These are phyloP conservation scores for Desmodesmus armatus DNA, from an alignment of 139 green algal genomes.

Conservation along the genomic window DNA sequence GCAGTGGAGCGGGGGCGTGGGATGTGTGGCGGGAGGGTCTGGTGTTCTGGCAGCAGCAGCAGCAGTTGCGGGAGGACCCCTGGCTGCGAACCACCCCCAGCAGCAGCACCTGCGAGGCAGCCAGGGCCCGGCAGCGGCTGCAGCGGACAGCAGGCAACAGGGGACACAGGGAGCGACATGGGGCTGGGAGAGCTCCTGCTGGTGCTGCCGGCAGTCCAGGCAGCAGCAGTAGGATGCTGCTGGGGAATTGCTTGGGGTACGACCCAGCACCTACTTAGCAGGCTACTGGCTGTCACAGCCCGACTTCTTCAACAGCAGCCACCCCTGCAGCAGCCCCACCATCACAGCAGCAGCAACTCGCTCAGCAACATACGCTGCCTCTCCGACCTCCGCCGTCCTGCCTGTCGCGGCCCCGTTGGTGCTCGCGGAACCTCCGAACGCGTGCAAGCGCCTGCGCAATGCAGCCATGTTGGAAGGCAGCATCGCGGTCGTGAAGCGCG, in stretches of 20 bases:
- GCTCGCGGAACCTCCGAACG: slow-evolving; percentile 54
- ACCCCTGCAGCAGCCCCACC: too few relatives aligned
- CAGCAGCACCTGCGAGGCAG: neutral
- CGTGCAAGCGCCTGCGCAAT: slow-evolving; percentile 42
- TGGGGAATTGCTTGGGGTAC: neutral
- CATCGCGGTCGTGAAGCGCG: slow-evolving; percentile 65
- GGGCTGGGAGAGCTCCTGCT: too few relatives aligned
- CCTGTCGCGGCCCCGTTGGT: slow-evolving; percentile 35
- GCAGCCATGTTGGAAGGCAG: slow-evolving; percentile 35
- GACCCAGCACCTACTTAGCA: neutral
- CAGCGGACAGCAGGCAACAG: neutral
- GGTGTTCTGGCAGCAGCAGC: neutral
- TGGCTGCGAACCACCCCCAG: slow-evolving; percentile 5
- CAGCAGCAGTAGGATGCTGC: too few relatives aligned
- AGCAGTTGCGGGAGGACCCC: neutral
- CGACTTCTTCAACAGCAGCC: too few relatives aligned
- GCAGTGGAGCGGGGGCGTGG: neutral
- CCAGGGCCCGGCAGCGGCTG: neutral
- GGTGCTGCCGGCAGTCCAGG: too few relatives aligned
- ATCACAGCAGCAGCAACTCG: too few relatives aligned
- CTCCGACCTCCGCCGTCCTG: too few relatives aligned
- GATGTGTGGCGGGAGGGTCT: too few relatives aligned
- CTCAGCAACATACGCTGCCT: too few relatives aligned
- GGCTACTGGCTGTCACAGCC: slow-evolving; percentile 2
- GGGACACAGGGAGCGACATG: too few relatives aligned